Percentiles rank a stretch among this genome's conserved stretches.
phyloP scores from a whole-genome alignment of 129 eudicot species.

The Flaveria trinervia region DNA sequence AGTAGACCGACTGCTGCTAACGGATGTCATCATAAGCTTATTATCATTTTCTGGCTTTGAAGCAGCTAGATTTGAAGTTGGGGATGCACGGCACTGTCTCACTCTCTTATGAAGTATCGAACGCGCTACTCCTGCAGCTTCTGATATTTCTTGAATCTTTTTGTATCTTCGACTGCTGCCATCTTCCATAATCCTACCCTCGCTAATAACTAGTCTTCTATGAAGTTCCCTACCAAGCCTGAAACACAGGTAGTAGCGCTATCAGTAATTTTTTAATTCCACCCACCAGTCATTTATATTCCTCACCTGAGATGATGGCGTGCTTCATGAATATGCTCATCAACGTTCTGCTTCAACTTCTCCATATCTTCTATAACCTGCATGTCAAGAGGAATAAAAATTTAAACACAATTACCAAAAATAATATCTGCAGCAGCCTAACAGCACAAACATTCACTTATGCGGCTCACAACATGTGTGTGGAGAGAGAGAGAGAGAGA shows the following conservation, averaged over 20 bases:
- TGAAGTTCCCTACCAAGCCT: conserved; percentile 75
- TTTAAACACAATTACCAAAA: not conserved
- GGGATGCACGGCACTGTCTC: conserved; percentile 55
- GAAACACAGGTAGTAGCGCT: conserved; percentile 20
- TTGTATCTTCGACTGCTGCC: conserved; percentile 46
- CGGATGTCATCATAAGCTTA: conserved; percentile 8
- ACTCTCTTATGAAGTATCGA: conserved; percentile 68
- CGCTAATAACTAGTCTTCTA: conserved; percentile 44
- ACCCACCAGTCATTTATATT: conserved; percentile 6
- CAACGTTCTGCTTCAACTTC: conserved; percentile 74
- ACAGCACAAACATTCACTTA: not conserved
- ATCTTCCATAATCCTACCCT: conserved; percentile 57
- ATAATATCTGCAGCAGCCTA: conserved; percentile 3
- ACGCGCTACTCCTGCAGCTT: conserved; percentile 70
- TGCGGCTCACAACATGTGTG: not conserved
- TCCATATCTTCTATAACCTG: conserved; percentile 97
- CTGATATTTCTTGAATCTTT: conserved; percentile 64
- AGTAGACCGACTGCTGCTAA: conserved; percentile 26
- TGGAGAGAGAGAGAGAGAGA: too few species aligned
- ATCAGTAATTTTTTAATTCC: not conserved
- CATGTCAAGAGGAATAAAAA: conserved; percentile 22
- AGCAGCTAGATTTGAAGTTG: conserved; percentile 20
- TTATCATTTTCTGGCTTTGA: conserved; percentile 31
- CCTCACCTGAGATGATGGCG: conserved; percentile 73
- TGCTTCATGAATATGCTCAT: conserved; percentile 57